Evolutionary conservation across 2,329 filamentous ascomycete genomes (phyloP), one percentile per base, ranked within the genome.

Genomic region (Tolypocladium amazonense): DNA sequence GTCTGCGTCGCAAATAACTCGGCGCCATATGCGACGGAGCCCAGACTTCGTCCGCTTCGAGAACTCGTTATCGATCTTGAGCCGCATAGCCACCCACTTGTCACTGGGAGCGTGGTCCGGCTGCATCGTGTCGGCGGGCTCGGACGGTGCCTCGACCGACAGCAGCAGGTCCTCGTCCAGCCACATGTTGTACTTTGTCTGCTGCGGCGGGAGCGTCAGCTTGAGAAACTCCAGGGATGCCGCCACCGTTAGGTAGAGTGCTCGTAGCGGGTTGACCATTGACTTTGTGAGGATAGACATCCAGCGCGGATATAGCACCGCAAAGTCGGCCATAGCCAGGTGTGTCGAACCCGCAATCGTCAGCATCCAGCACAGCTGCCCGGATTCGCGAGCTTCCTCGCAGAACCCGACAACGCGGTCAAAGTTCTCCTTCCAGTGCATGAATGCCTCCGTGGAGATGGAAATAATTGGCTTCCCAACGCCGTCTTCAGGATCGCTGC

Each of bases 401-500:
- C 84, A 82, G 20, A 88, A 73, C 0, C 76, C 73, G 62, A 80
- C 76, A 12, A 88, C 77, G 41, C 80, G 77, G 47, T 82, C 73
- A 66, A 86, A 87, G 62, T 88, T 89, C 2, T 78, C 75, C 27
- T 81, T 78, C 86, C 86, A 88, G 71, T 88, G 86, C 77, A 87
- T 87, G 72, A 88, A 88, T 0, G 84, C 86, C 69, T 89, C 86
- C 7, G 80, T 83, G 56, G 86, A 87, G 67, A 89, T 84, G 3
- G 81, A 82, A 7, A 89, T 75, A 9, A 88, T 67, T 6, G 86
- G 86, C 15, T 79, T 76, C 43, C 75, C 73, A 7, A 79, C 71
- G 20, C 76, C 74, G 59, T 80, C 74, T 4, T 75, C 65, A 1
- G 75, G 72, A 23, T 77, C 73, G 37, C 80, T 76, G 69, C 58